Evolutionary conservation across 2,329 filamentous ascomycete genomes (phyloP).

Genomic region (Capronia epimyces): DNA sequence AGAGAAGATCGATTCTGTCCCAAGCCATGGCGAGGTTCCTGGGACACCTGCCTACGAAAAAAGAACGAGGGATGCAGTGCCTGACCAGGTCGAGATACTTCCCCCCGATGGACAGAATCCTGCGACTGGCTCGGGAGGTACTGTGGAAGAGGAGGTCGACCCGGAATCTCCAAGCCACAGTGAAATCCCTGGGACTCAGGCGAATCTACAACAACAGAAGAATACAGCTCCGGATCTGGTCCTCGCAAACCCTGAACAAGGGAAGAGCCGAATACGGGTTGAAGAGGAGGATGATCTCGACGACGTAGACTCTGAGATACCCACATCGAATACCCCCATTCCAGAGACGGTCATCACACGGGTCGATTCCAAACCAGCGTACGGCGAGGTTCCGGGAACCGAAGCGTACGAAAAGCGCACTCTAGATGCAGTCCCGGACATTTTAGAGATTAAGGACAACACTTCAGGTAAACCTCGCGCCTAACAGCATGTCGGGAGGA

Average conservation of each 20-base stretch:
- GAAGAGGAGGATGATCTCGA: slow-evolving; percentile 1
- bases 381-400: slow-evolving; percentile 34
- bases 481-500: slow-evolving; percentile 41
- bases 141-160: slow-evolving; percentile 58
- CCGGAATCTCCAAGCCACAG: slow-evolving; percentile 52
- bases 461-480: slow-evolving; percentile 52
- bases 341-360: slow-evolving; percentile 44
- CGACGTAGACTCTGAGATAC: not conserved
- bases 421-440: slow-evolving; percentile 42
- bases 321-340: slow-evolving; percentile 27
- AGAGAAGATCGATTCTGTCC: slow-evolving; percentile 56
- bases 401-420: slow-evolving; percentile 38
- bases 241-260: slow-evolving; percentile 38
- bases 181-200: slow-evolving; percentile 57
- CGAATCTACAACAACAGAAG: slow-evolving; percentile 51
- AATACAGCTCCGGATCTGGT: slow-evolving; percentile 58
- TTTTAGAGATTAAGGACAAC: slow-evolving; percentile 41
- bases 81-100: slow-evolving; percentile 58
- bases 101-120: slow-evolving; percentile 41
- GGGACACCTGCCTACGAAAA: slow-evolving; percentile 57
- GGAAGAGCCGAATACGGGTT: slow-evolving; percentile 9
- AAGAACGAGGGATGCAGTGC: slow-evolving; percentile 55
- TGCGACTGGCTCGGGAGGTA: slow-evolving; percentile 48
- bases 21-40: slow-evolving; percentile 57
- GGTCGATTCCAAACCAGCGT: slow-evolving; percentile 38